Evolutionary conservation across 2,329 filamentous ascomycete species (phyloP), one percentile per base, ranked within the genome.

Genomic region (Pseudocercospora fijiensis): DNA sequence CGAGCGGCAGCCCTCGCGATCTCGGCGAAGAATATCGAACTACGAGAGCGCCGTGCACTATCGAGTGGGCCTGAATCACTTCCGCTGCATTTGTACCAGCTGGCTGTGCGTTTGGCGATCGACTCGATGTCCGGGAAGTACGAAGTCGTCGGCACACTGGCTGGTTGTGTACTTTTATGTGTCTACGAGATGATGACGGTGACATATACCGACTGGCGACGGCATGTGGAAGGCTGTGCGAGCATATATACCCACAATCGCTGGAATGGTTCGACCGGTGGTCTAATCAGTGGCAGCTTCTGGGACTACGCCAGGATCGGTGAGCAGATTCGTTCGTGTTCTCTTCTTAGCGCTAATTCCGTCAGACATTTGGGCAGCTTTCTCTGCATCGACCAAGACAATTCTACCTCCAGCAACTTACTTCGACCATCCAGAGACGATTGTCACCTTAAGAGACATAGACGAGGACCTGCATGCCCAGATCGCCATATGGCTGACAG

Each of bases 101-200:
- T 65, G 41, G 64, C 64, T 11, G 64, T 65, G 22, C 57, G 64
- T 16, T 43, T 65, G 28, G 64, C 60, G 8, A 65, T 65, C 18
- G 64, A 65, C 9, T 59, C 64, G 0, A 65, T 65, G 64, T 63
- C 60, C 24, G 64, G 64, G 9, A 59, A 58, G 20, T 63, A 63
- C 8, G 64, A 65, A 20, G 56, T 60, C 8, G 64, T 65, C 7
- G 64, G 64, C 13, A 65, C 64, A 24, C 33, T 65, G 24, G 57
- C 64, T 18, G 64, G 64, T 22, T 65, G 60, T 24, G 64, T 65
- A 1, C 60, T 63, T 11, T 33, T 63, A 6, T 65, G 57, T 9
- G 60, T 63, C 8, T 65, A 65, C 22, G 64, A 65, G 41, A 65
- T 65, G 64, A 65, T 65, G 64, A 65, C 64, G 2, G 60, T 65